A percentile compares a stretch with the other conserved stretches of the same genome.
Conservation (phyloP, 345 rosid species). For the Aquilaria sinensis region DNA sequence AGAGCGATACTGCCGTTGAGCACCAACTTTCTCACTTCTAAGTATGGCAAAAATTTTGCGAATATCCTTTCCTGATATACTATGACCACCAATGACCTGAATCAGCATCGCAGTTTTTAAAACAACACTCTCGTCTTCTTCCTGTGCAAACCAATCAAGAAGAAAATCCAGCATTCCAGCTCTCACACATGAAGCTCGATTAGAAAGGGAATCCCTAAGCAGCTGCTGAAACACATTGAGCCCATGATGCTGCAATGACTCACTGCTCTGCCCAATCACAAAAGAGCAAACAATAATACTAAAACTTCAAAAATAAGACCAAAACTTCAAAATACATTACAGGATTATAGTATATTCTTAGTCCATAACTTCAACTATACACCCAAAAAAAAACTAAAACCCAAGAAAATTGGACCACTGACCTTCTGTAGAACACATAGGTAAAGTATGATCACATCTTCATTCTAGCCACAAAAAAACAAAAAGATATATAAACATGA, state of each 20-base stretch:
- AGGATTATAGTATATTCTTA: not conserved
- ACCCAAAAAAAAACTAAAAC: not conserved
- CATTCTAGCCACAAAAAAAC: conserved; percentile 58
- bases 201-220: conserved; percentile 85
- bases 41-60: conserved; percentile 94
- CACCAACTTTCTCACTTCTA: conserved; percentile 88
- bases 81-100: conserved; percentile 94
- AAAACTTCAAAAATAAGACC: conserved; percentile 6
- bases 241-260: conserved; percentile 75
- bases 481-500: conserved; percentile 17
- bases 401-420: conserved; percentile 32
- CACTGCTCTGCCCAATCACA: conserved; percentile 99
- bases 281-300: conserved; percentile 31
- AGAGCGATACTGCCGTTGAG: conserved; percentile 73
- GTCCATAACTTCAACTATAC: not conserved
- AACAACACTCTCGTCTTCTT: conserved; percentile 61
- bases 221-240: conserved; percentile 73
- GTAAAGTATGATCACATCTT: conserved; percentile 89
- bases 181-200: conserved; percentile 82
- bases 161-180: conserved; percentile 94
- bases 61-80: conserved; percentile 97
- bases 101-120: conserved; percentile 80
- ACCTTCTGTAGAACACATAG: conserved; percentile 92
- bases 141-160: conserved; percentile 92
- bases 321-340: not conserved